These are phyloP conservation scores for Beauveria pseudobassiana DNA, from an alignment of 2,329 filamentous ascomycete genomes.

Conservation along the genomic window DNA sequence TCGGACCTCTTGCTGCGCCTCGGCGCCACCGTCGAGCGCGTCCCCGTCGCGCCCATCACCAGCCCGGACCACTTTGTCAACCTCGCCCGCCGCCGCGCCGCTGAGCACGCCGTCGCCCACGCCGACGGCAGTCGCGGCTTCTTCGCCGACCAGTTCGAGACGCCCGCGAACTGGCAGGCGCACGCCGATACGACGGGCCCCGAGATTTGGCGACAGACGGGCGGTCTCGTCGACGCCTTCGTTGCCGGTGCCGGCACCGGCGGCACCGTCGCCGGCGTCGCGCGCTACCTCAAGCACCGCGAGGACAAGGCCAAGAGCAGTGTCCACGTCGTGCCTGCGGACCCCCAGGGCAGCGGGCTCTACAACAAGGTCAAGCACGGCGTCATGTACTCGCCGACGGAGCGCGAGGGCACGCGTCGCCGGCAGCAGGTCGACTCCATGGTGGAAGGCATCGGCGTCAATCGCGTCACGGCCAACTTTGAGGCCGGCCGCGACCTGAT, in stretches of 20 bases:
- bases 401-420: constrained; percentile 83
- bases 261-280: constrained; percentile 84
- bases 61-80: constrained; percentile 93
- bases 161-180: constrained; percentile 76
- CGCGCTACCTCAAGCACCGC: constrained; percentile 68
- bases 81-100: constrained; percentile 68
- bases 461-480: constrained; percentile 89
- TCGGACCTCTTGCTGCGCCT: constrained; percentile 81
- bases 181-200: constrained; percentile 80
- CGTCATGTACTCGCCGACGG: constrained; percentile 88
- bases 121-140: constrained; percentile 65
- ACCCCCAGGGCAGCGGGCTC: constrained; percentile 88
- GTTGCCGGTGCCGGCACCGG: constrained; percentile 91
- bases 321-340: constrained; percentile 68
- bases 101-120: constrained; percentile 57
- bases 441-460: constrained; percentile 93
- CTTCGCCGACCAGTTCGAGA: constrained; percentile 97
- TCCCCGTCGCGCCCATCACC: constrained; percentile 87
- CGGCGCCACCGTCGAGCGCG: constrained; percentile 86
- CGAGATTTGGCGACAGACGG: constrained; percentile 76
- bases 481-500: constrained; percentile 78
- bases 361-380: constrained; percentile 89
- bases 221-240: constrained; percentile 72
- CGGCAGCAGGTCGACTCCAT: constrained; percentile 91
- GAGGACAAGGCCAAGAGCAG: constrained; percentile 38